Percentiles rank a stretch among this genome's conserved stretches.
Conservation (phyloP, 1,284 basidiomycete species). For the Naganishia sp. region DNA sequence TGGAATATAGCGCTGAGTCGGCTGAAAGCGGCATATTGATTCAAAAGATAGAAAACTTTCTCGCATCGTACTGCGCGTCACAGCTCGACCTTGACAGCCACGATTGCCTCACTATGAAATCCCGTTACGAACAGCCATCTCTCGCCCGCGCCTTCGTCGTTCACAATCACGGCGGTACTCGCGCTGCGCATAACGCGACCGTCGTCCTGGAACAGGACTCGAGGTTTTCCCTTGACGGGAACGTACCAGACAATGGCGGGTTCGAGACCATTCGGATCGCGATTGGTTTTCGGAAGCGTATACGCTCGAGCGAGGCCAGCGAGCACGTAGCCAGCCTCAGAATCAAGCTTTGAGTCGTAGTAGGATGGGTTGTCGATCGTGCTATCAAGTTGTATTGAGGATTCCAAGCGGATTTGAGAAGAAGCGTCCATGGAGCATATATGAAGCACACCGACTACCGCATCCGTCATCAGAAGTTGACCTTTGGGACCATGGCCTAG, state of each 20-base stretch:
- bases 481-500: conserved; percentile 38
- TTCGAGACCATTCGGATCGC: conserved; percentile 10
- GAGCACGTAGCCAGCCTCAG: conserved; percentile 38
- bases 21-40: no score
- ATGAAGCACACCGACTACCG: conserved; percentile 38
- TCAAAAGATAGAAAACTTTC: no score
- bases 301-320: conserved; percentile 37
- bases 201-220: conserved; percentile 38
- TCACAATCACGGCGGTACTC: conserved; percentile 31
- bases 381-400: conserved; percentile 19
- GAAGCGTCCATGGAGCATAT: background rate
- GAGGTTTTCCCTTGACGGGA: conserved; percentile 2
- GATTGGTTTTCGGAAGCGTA: conserved; percentile 22
- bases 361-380: conserved; percentile 45
- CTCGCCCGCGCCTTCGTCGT: conserved; percentile 35
- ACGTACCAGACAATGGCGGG: conserved; percentile 35
- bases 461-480: conserved; percentile 37
- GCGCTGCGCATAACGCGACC: conserved; percentile 36
- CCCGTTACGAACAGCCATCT: conserved; percentile 42
- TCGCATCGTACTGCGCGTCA: no score
- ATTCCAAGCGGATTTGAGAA: background rate
- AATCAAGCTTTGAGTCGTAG: conserved; percentile 31
- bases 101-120: conserved; percentile 34
- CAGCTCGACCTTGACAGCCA: conserved; percentile 38
- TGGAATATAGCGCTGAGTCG: no score